These are phyloP conservation scores for Zoysia japonica DNA, from an alignment of 176 grass and related monocot genomes.

Conservation along the genomic window DNA sequence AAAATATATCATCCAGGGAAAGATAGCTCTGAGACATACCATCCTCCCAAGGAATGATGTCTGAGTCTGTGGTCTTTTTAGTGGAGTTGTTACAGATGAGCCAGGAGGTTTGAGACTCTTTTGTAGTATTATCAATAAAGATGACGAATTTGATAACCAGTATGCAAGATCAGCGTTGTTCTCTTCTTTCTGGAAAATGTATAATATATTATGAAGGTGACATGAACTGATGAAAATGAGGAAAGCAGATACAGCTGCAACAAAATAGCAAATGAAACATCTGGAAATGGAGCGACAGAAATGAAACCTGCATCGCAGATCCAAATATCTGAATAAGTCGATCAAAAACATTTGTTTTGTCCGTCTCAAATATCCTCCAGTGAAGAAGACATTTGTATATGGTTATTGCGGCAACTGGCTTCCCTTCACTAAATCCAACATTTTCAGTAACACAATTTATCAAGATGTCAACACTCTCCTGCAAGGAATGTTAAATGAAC, in stretches of 20 bases:
- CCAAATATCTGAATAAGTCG: constrained; percentile 81
- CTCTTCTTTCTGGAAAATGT: constrained; percentile 71
- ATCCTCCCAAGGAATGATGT: constrained; percentile 93
- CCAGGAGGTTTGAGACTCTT: constrained; percentile 80
- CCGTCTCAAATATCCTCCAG: constrained; percentile 87
- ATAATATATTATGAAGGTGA: constrained; percentile 29
- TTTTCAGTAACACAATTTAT: constrained; percentile 72
- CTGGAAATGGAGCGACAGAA: constrained; percentile 34
- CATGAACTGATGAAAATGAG: constrained; percentile 10
- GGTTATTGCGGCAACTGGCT: constrained; percentile 77
- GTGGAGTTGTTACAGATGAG: constrained; percentile 56
- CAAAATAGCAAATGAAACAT: constrained; percentile 12
- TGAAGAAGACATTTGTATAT: constrained; percentile 98
- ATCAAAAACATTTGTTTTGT: constrained; percentile 94
- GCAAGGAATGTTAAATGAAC: constrained; percentile 28
- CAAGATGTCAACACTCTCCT: constrained; percentile 82
- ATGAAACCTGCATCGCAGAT: constrained; percentile 75
- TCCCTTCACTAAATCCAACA: constrained; percentile 80
- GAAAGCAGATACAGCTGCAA: not conserved
- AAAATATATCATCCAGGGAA: constrained; percentile 10
- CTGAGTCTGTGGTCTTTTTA: constrained; percentile 66
- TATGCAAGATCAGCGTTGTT: constrained; percentile 73
- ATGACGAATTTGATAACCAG: constrained; percentile 86
- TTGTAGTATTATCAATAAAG: constrained; percentile 78
- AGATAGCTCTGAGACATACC: constrained; percentile 48